A percentile compares a stretch with the other conserved stretches of the same genome.
phyloP scores from a whole-genome alignment of 306 rosid genomes.

The Fagus crenata region DNA sequence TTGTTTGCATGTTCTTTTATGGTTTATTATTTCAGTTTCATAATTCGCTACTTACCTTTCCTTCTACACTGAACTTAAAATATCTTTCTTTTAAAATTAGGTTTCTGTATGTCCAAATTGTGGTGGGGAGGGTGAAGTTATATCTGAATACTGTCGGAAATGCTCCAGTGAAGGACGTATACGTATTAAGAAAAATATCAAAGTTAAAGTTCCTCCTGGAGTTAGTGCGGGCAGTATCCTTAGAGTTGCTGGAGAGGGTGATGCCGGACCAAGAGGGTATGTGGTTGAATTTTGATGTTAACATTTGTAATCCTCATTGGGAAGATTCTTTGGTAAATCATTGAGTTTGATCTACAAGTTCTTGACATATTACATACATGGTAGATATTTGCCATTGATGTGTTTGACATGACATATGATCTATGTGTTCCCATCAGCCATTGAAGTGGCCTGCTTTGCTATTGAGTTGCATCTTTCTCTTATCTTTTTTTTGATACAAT shows the following conservation, averaged over 20 bases:
- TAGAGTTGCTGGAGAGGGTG: conserved; percentile 95
- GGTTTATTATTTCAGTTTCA: not conserved
- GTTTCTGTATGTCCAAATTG: conserved; percentile 91
- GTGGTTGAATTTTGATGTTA: conserved; percentile 33
- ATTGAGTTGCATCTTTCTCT: conserved; percentile 5
- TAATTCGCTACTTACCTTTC: not conserved
- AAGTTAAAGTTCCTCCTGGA: conserved; percentile 94
- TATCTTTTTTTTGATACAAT: too few relatives aligned
- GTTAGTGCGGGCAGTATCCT: conserved; percentile 87
- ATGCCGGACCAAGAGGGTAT: conserved; percentile 92
- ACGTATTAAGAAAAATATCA: conserved; percentile 79
- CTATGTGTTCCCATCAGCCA: conserved; percentile 11
- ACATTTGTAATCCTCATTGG: conserved; percentile 8
- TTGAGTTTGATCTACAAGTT: conserved; percentile 4
- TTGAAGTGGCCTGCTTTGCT: conserved; percentile 1
- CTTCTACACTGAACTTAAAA: not conserved
- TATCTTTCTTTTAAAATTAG: conserved; percentile 40
- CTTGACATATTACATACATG: conserved; percentile 17
- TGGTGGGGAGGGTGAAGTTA: conserved; percentile 90
- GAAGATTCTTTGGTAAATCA: conserved; percentile 21
- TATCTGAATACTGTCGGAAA: conserved; percentile 84
- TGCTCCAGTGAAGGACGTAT: conserved; percentile 87
- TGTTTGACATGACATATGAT: conserved; percentile 8
- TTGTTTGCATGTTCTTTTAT: not conserved
- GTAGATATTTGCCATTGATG: not conserved